Evolutionary conservation across 2,329 filamentous ascomycete genomes (phyloP).

Genomic region (Ophiocordyceps sinensis): DNA sequence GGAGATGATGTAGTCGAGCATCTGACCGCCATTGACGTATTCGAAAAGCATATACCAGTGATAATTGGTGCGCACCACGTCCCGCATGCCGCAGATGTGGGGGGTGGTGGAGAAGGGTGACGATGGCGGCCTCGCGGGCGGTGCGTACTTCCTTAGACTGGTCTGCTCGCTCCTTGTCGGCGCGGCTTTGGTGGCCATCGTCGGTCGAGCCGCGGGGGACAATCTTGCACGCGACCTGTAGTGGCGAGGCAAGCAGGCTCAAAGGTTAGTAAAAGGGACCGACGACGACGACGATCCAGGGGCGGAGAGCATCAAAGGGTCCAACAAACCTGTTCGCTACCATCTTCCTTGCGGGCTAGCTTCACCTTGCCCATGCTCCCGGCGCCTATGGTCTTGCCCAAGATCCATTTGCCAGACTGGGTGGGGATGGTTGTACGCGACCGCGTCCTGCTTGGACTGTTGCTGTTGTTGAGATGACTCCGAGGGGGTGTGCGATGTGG

Average conservation of each 20-base stretch:
- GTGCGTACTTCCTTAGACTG: slow-evolving; percentile 95
- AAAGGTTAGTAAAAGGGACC: background rate
- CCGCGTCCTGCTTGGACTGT: slow-evolving; percentile 34
- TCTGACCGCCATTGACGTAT: slow-evolving; percentile 96
- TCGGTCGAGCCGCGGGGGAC: slow-evolving; percentile 82
- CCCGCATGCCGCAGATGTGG: slow-evolving; percentile 89
- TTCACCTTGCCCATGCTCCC: slow-evolving; percentile 99
- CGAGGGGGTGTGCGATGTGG: slow-evolving; percentile 20
- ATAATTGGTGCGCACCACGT: slow-evolving; percentile 89
- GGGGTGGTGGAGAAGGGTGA: slow-evolving; percentile 83
- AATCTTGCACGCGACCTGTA: slow-evolving; percentile 82
- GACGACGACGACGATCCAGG: background rate
- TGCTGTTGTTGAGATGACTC: slow-evolving; percentile 20
- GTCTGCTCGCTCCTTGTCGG: slow-evolving; percentile 77
- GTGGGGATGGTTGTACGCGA: slow-evolving; percentile 76
- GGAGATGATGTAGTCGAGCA: slow-evolving; percentile 99
- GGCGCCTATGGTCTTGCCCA: slow-evolving; percentile 93
- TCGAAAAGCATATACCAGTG: slow-evolving; percentile 99
- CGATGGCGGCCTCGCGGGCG: slow-evolving; percentile 88
- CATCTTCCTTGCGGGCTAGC: slow-evolving; percentile 78
- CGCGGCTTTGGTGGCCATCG: slow-evolving; percentile 57
- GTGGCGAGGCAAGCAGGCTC: background rate
- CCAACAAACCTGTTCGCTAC: slow-evolving; percentile 66
- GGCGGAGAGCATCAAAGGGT: background rate
- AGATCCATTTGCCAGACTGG: slow-evolving; percentile 79